Percentiles rank a stretch among this genome's conserved stretches.
These are phyloP conservation scores for Arthromyces matolae DNA, from an alignment of 768 basidiomycete genomes.

Conservation along the genomic window DNA sequence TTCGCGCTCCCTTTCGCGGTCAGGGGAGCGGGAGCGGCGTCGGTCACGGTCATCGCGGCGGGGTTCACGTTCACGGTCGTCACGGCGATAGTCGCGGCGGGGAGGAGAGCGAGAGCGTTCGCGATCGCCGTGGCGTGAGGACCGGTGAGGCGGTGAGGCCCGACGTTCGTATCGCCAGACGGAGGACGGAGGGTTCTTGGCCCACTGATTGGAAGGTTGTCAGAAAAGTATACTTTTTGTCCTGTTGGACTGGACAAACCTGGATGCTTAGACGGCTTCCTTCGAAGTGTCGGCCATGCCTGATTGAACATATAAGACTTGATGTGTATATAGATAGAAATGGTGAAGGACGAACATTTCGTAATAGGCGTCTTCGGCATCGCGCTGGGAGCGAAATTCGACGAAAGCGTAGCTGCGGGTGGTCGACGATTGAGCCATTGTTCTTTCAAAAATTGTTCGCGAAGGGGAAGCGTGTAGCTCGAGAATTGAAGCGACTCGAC, in stretches of 20 bases:
- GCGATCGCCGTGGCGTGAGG: constrained; percentile 28
- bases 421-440: constrained; percentile 56
- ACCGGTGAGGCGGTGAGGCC: constrained; percentile 42
- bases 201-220: constrained; percentile 58
- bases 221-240: constrained; percentile 2
- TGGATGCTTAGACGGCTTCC: constrained; percentile 74
- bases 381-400: constrained; percentile 73
- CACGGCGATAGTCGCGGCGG: constrained; percentile 37
- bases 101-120: constrained; percentile 49
- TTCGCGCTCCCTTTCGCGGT: constrained; percentile 39
- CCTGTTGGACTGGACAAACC: constrained; percentile 33
- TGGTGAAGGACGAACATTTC: constrained; percentile 56
- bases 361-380: constrained; percentile 81
- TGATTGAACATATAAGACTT: constrained; percentile 22
- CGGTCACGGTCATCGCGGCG: constrained; percentile 41
- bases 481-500: constrained; percentile 12
- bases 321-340: neutral
- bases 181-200: constrained; percentile 79
- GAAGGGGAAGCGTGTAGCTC: constrained; percentile 25
- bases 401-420: constrained; percentile 80
- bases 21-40: constrained; percentile 47
- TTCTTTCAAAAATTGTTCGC: constrained; percentile 35
- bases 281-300: constrained; percentile 76
- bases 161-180: constrained; percentile 74
- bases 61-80: constrained; percentile 37